phyloP scores from a whole-genome alignment of 352 stramenopile genomes.

The Pythium sp. region DNA sequence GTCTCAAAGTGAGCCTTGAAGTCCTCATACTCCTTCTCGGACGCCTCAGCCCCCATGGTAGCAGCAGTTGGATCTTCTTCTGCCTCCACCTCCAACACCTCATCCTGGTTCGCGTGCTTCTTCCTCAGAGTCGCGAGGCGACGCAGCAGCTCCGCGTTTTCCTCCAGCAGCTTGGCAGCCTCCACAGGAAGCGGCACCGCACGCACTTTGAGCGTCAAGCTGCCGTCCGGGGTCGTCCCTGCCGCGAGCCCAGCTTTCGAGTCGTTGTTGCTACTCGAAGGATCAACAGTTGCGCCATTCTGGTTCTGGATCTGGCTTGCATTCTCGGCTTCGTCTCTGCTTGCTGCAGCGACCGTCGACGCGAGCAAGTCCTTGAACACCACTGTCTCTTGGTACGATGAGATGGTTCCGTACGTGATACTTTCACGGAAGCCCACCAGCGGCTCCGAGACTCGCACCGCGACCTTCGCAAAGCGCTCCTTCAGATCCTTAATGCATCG shows the following conservation, averaged over 20 bases:
- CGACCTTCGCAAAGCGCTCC: constrained; percentile 85
- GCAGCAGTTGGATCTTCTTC: not conserved
- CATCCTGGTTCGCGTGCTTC: constrained; percentile 17
- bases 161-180: constrained; percentile 73
- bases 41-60: constrained; percentile 8
- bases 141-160: constrained; percentile 50
- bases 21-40: constrained; percentile 15
- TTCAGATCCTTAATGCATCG: constrained; percentile 90
- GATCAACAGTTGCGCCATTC: constrained; percentile 14
- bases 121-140: constrained; percentile 30
- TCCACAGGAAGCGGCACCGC: constrained; percentile 68
- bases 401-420: constrained; percentile 57
- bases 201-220: constrained; percentile 72
- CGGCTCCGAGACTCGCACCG: constrained; percentile 80
- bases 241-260: constrained; percentile 35
- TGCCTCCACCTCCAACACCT: not conserved
- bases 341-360: constrained; percentile 9
- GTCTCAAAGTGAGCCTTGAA: constrained; percentile 46
- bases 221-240: constrained; percentile 66
- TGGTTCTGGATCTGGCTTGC: not conserved
- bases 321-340: constrained; percentile 15
- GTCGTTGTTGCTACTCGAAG: constrained; percentile 2
- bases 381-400: constrained; percentile 61
- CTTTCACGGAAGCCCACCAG: constrained; percentile 90
- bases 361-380: constrained; percentile 69